phyloP scores from a whole-genome alignment of 345 rosid genomes.

The Lepidium aucheri region DNA sequence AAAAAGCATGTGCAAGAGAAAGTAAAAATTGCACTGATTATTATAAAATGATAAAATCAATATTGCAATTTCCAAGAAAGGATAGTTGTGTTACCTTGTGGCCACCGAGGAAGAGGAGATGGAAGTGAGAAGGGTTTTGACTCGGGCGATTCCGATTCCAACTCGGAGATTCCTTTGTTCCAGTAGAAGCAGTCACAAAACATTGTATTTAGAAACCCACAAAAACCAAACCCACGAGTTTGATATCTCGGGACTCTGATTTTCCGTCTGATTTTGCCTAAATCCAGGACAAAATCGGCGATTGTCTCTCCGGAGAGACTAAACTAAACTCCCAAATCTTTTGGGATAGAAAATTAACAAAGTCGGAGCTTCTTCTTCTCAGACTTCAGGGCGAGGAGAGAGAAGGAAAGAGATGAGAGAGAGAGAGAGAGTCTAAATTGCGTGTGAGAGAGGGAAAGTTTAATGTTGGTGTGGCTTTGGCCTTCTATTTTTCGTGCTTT shows the following conservation, averaged over 20 bases:
- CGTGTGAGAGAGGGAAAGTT: conserved; percentile 26
- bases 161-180: conserved; percentile 30
- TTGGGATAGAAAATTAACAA: neutral
- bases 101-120: conserved; percentile 59
- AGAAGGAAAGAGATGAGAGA: conserved; percentile 7
- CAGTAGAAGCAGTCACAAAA: conserved; percentile 55
- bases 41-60: neutral
- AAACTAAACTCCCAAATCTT: neutral
- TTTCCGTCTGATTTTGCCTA: neutral
- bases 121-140: conserved; percentile 57
- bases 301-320: neutral
- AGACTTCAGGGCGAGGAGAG: conserved; percentile 18
- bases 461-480: neutral
- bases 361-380: conserved; percentile 5
- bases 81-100: conserved; percentile 37
- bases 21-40: neutral
- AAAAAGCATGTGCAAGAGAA: neutral
- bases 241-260: conserved; percentile 9
- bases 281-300: neutral
- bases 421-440: conserved; percentile 7
- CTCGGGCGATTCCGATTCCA: conserved; percentile 19
- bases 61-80: neutral
- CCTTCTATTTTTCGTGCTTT: conserved; percentile 5
- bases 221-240: conserved; percentile 7
- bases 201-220: conserved; percentile 30